Conservation (phyloP, 2,329 filamentous ascomycete genomes). For the Alternaria sp. region DNA sequence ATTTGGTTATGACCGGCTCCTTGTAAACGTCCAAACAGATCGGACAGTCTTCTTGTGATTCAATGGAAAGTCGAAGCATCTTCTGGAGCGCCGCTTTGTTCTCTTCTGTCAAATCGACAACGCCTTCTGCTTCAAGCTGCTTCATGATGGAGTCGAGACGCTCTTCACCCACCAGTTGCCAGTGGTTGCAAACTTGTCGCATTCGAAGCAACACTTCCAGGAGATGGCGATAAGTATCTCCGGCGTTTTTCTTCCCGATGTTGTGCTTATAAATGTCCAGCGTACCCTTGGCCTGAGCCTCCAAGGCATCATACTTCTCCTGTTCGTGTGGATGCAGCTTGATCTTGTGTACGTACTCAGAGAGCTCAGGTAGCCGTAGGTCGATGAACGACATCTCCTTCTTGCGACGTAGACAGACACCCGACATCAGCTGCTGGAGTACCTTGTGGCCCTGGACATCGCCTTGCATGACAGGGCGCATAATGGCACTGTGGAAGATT, state of each 20-base stretch:
- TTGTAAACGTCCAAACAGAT: conserved; percentile 79
- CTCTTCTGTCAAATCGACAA: conserved; percentile 74
- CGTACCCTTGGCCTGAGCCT: conserved; percentile 75
- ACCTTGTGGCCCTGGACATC: conserved; percentile 67
- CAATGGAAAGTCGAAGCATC: conserved; percentile 77
- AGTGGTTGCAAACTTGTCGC: conserved; percentile 88
- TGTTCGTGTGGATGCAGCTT: conserved; percentile 76
- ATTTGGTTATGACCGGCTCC: conserved; percentile 81
- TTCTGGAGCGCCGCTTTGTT: conserved; percentile 77
- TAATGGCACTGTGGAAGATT: conserved; percentile 77
- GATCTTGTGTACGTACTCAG: conserved; percentile 79
- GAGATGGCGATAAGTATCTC: conserved; percentile 70
- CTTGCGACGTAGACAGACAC: conserved; percentile 79
- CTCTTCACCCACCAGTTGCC: conserved; percentile 76
- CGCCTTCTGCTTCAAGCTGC: conserved; percentile 71
- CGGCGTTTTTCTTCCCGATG: conserved; percentile 53
- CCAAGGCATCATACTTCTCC: conserved; percentile 77
- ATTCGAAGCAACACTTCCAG: conserved; percentile 84
- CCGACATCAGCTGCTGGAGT: conserved; percentile 79
- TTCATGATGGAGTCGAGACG: conserved; percentile 76
- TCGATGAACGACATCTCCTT: conserved; percentile 92
- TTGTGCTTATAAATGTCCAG: conserved; percentile 66
- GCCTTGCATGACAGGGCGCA: conserved; percentile 70
- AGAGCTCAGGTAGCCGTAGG: conserved; percentile 77
- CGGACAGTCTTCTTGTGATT: conserved; percentile 82